Evolutionary conservation across 2,329 filamentous ascomycete species (phyloP).

Genomic region (Pseudocercospora crystallina): DNA sequence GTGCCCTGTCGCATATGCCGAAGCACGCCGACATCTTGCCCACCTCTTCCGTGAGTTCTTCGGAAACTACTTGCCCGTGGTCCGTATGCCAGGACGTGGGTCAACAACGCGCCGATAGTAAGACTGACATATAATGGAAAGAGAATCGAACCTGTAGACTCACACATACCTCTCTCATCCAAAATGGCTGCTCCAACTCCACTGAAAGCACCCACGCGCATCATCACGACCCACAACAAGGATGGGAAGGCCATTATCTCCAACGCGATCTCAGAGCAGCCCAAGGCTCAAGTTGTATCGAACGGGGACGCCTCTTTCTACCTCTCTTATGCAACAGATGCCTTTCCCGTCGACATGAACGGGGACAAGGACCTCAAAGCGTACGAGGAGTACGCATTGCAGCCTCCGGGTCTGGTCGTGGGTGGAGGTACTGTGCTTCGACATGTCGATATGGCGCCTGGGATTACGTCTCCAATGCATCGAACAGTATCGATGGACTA

Average conservation of each 20-base stretch:
- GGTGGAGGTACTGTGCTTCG: constrained; percentile 48
- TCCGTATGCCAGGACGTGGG: no score
- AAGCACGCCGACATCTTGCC: background rate
- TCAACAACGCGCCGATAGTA: background rate
- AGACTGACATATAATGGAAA: no score
- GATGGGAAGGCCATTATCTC: constrained; percentile 33
- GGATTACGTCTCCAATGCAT: constrained; percentile 31
- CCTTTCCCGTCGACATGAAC: constrained; percentile 48
- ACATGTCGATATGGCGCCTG: constrained; percentile 28
- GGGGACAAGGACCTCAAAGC: constrained; percentile 47
- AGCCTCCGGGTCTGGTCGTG: constrained; percentile 51
- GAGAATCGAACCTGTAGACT: no score
- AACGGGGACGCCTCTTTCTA: constrained; percentile 44
- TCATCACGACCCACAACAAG: constrained; percentile 32
- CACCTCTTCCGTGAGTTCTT: no score
- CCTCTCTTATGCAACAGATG: constrained; percentile 51
- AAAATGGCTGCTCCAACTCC: constrained; percentile 12
- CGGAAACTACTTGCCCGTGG: no score
- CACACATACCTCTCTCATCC: background rate
- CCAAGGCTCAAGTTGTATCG: constrained; percentile 34
- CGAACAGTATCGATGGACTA: constrained; percentile 36
- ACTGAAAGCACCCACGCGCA: constrained; percentile 15
- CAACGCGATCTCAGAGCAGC: constrained; percentile 23
- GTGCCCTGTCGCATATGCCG: background rate
- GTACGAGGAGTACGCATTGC: constrained; percentile 45